Base-by-base conservation (phyloP, 768 basidiomycete genomes). In the Amyloporia xantha region DNA sequence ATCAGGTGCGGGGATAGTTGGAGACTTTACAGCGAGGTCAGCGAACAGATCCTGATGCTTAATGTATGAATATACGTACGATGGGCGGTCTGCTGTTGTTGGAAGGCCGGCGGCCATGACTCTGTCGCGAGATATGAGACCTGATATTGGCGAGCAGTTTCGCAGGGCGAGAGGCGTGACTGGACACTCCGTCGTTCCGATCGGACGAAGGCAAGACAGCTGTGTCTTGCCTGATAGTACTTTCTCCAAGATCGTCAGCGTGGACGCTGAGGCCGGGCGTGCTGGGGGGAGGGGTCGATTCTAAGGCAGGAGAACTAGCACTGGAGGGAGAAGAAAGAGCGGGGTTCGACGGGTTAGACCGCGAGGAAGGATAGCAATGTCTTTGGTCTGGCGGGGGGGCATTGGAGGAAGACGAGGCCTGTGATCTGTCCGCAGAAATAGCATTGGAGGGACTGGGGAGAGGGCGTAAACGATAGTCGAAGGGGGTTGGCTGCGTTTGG, bases 271-370 rank as follows among this genome's bases (percentile, higher is more conserved):
- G 69, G 42, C 73, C 76, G 11, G 84, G 82, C 10, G 84, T 84
- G 58, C 73, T 76, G 23, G 84, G 84, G 3, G 84, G 83, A 49
- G 86, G 83, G n/a, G 83, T 81, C 2, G 81, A 77, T 52, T 84
- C 82, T 42, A 79, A 74, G 35, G 72, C 72, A 4, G 77, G 80
- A 2, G 86, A 87, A 58, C 77, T 78, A 41, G 80, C 75, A 58
- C 75, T 81, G 46, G 82, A 85, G 17, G 86, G 82, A 2, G 86
- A 86, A 13, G 82, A 84, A 42, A 80, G 74, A 35, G 80, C 71
- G 45, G 77, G 82, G 59, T 78, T 76, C 48, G 75, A 69, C 35
- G 78, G 80, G 60, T 77, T 77, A 41, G 74, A 68, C 60, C 68
- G 62, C 47, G 68, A 58, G 61, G 62, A 53, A 53, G 65, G 52